Evolutionary conservation across 768 basidiomycete genomes (phyloP).

Genomic region (Collybia mongolica): DNA sequence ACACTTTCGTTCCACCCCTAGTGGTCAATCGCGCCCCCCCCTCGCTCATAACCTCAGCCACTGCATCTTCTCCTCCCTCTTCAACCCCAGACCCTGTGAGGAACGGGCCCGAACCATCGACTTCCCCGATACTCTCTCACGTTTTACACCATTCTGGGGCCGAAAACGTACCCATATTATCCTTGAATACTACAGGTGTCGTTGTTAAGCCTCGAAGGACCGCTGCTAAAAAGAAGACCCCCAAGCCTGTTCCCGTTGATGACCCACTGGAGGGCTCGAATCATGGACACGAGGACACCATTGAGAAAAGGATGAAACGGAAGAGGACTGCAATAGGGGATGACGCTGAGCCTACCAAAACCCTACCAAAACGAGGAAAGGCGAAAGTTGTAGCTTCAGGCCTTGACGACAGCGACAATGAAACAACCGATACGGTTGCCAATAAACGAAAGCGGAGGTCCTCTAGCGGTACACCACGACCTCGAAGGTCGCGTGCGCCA

Average conservation of each 20-base stretch:
- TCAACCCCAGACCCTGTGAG: too few species aligned
- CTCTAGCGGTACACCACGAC: conserved; percentile 24
- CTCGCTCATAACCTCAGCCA: too few species aligned
- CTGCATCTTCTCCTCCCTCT: too few species aligned
- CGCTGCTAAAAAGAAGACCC: not conserved
- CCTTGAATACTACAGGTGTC: conserved; percentile 1
- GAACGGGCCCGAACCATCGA: too few species aligned
- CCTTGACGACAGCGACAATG: conserved; percentile 15
- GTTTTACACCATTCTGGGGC: conserved; percentile 3
- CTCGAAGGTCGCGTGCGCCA: conserved; percentile 42
- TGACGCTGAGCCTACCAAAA: conserved; percentile 1
- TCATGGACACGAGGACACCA: not conserved
- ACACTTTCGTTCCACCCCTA: too few species aligned
- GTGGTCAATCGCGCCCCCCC: too few species aligned
- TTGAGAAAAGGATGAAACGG: not conserved
- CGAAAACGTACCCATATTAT: conserved; percentile 7
- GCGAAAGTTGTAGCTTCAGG: conserved; percentile 10
- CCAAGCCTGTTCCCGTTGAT: conserved; percentile 2
- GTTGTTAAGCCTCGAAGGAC: conserved; percentile 1
- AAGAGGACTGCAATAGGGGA: conserved; percentile 1
- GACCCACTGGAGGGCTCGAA: not conserved
- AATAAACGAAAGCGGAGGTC: conserved; percentile 23
- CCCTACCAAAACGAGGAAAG: conserved; percentile 16
- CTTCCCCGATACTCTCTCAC: not conserved
- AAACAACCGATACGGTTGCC: conserved; percentile 1